These are phyloP conservation scores for Clitocybe nebularis DNA, from an alignment of 1,284 basidiomycete genomes.

Conservation along the genomic window DNA sequence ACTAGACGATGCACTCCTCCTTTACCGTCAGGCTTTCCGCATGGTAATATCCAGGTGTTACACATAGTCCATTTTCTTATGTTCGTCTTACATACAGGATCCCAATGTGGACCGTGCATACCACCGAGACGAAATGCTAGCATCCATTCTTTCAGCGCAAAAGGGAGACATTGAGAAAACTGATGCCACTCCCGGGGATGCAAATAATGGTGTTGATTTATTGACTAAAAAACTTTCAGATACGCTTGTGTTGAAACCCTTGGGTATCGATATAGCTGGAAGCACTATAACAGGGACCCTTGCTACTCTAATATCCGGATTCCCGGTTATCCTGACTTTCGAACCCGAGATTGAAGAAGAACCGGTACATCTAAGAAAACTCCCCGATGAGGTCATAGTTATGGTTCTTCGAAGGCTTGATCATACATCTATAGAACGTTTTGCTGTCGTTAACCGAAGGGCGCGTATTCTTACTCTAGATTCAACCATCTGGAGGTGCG, in stretches of 20 bases:
- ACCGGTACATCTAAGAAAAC: slow-evolving; percentile 47
- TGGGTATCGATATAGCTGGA: slow-evolving; percentile 8
- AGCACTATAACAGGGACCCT: slow-evolving; percentile 35
- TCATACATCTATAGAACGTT: slow-evolving; percentile 68
- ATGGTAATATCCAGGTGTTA: slow-evolving; percentile 30
- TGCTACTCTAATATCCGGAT: slow-evolving; percentile 42
- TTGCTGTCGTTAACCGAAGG: slow-evolving; percentile 68
- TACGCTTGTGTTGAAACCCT: slow-evolving; percentile 14
- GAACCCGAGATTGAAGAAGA: slow-evolving; percentile 64
- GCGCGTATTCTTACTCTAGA: slow-evolving; percentile 70
- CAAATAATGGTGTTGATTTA: slow-evolving; percentile 16
- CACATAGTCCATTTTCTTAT: not conserved
- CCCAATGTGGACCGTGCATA: slow-evolving; percentile 65
- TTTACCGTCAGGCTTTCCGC: slow-evolving; percentile 80
- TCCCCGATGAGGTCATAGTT: slow-evolving; percentile 78
- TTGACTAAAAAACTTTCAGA: slow-evolving; percentile 16
- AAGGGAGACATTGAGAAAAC: slow-evolving; percentile 11
- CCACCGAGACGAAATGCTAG: slow-evolving; percentile 49
- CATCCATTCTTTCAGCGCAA: slow-evolving; percentile 27
- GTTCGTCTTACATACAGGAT: slow-evolving; percentile 34
- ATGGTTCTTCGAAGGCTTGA: slow-evolving; percentile 63
- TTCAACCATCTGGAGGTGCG: slow-evolving; percentile 72
- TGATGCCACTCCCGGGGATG: slow-evolving; percentile 1
- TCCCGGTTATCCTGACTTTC: slow-evolving; percentile 54
- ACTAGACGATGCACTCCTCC: slow-evolving; percentile 66